Evolutionary conservation across 2,329 filamentous ascomycete species (phyloP).

Genomic region (Chalaropsis thielavioides): DNA sequence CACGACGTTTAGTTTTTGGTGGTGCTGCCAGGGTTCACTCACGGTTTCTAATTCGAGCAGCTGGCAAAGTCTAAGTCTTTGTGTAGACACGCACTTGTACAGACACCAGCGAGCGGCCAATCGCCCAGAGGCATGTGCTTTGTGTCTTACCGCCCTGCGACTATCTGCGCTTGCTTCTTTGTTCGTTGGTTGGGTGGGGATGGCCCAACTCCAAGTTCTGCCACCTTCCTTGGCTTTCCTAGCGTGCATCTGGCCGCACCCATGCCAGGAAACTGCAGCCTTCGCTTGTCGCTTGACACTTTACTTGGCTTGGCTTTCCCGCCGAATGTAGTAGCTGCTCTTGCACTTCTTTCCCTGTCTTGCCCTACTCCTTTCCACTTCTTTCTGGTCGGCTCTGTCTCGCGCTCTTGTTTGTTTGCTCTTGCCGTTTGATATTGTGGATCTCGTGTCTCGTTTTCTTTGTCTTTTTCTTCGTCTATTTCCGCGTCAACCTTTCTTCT

Average conservation of each 20-base stretch:
- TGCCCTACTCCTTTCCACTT: not conserved
- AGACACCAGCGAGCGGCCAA: too few species aligned
- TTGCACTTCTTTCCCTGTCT: not conserved
- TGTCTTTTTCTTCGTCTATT: not conserved
- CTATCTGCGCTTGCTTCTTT: not conserved
- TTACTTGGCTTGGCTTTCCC: not conserved
- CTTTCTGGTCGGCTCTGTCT: not conserved
- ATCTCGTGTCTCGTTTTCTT: not conserved
- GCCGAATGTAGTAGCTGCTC: not conserved
- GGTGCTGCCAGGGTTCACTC: too few species aligned
- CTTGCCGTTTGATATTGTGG: not conserved
- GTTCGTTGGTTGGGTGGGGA: not conserved
- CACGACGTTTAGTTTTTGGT: too few species aligned
- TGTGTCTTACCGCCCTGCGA: not conserved
- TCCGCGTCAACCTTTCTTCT: too few species aligned
- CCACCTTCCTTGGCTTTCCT: not conserved
- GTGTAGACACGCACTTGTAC: too few species aligned
- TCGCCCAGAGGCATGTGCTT: not conserved
- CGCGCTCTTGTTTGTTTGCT: too few species aligned
- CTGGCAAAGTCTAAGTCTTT: too few species aligned
- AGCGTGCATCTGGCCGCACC: not conserved
- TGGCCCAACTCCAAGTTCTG: not conserved
- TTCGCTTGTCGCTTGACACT: not conserved
- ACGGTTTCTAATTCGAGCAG: too few species aligned
- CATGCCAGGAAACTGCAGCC: not conserved